Evolutionary conservation across 495 filamentous ascomycete species (phyloP).

Genomic region (Penicillium maclennaniae): DNA sequence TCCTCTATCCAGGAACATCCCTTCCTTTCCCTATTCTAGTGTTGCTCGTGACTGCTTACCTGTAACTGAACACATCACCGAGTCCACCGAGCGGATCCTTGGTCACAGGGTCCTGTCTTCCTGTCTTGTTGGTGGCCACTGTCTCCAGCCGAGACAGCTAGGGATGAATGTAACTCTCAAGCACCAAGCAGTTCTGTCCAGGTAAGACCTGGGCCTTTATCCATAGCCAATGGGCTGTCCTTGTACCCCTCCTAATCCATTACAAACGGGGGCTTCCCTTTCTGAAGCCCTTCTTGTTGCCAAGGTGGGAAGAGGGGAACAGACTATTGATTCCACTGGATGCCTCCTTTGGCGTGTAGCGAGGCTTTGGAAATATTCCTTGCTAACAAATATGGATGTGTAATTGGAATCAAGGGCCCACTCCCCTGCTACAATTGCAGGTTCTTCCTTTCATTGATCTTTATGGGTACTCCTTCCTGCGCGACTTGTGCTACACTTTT

Average conservation of each 20-base stretch:
- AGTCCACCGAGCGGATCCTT: neutral
- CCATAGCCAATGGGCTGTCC: neutral
- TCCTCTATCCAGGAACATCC: neutral
- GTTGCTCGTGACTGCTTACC: neutral
- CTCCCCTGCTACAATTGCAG: neutral
- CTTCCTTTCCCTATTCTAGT: neutral
- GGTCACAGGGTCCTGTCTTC: neutral
- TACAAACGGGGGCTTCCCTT: neutral
- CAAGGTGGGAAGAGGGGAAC: neutral
- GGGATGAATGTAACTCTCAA: neutral
- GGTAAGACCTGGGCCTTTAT: neutral
- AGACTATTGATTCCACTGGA: neutral
- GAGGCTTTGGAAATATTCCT: neutral
- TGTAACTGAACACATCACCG: neutral
- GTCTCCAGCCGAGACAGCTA: neutral
- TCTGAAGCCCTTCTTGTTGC: neutral
- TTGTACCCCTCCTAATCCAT: neutral
- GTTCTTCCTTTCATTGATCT: neutral
- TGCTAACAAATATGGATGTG: neutral
- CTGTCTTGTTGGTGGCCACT: conserved; percentile 1
- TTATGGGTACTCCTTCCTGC: neutral
- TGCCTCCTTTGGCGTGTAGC: neutral
- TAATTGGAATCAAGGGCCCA: neutral
- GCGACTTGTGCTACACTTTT: neutral
- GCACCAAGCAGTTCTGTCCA: neutral